These are phyloP conservation scores for Solioccasus polychromus DNA, from an alignment of 768 basidiomycete species.

Conservation along the genomic window DNA sequence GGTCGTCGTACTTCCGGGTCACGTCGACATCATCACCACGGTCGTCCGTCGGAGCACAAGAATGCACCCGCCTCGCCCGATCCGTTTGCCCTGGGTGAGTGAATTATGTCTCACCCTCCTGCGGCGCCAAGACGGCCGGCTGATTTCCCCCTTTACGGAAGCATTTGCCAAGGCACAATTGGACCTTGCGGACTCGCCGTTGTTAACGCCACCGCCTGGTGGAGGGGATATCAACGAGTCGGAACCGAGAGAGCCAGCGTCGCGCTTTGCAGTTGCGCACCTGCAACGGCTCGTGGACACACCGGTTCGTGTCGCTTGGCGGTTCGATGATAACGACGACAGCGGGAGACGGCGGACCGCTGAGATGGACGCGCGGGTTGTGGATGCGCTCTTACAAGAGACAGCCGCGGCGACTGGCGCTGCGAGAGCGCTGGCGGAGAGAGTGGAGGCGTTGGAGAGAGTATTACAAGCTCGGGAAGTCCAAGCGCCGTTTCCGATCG, in stretches of 20 bases:
- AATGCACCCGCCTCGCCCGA: slow-evolving; percentile 5
- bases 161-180: slow-evolving; percentile 22
- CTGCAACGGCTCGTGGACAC: too few species aligned
- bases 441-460: slow-evolving; percentile 24
- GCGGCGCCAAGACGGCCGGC: too few species aligned
- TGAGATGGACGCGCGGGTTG: slow-evolving; percentile 6
- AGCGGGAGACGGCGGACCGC: neutral
- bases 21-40: slow-evolving; percentile 6
- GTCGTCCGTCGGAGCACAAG: slow-evolving; percentile 4
- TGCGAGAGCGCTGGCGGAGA: slow-evolving; percentile 18
- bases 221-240: too few species aligned
- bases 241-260: too few species aligned
- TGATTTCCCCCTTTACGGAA: too few species aligned
- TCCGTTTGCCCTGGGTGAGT: slow-evolving; percentile 24
- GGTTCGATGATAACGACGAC: slow-evolving; percentile 1
- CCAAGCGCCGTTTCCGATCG: too few species aligned
- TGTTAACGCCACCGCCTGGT: neutral
- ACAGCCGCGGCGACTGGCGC: slow-evolving; percentile 15
- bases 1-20: slow-evolving; percentile 12
- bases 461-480: slow-evolving; percentile 6
- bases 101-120: too few species aligned
- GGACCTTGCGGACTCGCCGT: neutral
- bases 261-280: too few species aligned
- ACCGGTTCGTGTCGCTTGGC: slow-evolving; percentile 4
- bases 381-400: slow-evolving; percentile 17